Evolutionary conservation across 1,284 basidiomycete genomes (phyloP).

Genomic region (Malassezia restricta): DNA sequence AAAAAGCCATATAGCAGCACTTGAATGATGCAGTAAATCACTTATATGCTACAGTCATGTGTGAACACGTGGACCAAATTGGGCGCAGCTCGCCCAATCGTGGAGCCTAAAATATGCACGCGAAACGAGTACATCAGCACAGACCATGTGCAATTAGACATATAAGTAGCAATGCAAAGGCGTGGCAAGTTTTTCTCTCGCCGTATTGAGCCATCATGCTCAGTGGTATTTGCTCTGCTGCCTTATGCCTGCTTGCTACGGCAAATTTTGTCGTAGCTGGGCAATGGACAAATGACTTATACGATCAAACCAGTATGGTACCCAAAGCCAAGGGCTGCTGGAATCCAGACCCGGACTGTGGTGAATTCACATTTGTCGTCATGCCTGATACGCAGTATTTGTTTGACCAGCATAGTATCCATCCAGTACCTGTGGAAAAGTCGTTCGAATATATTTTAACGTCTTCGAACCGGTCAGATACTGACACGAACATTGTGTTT

Average conservation of each 20-base stretch:
- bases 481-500: constrained; percentile 3
- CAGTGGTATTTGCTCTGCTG: too few species aligned
- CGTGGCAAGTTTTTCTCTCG: too few species aligned
- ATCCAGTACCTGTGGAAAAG: constrained; percentile 1
- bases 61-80: too few species aligned
- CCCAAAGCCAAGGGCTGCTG: neutral
- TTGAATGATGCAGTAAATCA: neutral
- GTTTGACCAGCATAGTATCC: constrained; percentile 1
- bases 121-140: too few species aligned
- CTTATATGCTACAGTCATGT: neutral
- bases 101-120: too few species aligned
- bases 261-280: neutral
- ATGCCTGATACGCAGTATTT: constrained; percentile 8
- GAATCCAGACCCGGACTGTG: neutral
- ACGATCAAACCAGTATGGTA: neutral
- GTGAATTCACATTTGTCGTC: neutral
- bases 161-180: too few species aligned
- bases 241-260: neutral
- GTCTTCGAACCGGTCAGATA: neutral
- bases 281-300: constrained; percentile 1
- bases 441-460: constrained; percentile 1
- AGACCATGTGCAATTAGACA: too few species aligned
- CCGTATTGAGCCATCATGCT: too few species aligned
- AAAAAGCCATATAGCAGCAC: constrained; percentile 1
- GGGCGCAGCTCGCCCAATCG: too few species aligned